Evolutionary conservation across 1,139 yeast species (phyloP).

Genomic region (Pichia sp.): DNA sequence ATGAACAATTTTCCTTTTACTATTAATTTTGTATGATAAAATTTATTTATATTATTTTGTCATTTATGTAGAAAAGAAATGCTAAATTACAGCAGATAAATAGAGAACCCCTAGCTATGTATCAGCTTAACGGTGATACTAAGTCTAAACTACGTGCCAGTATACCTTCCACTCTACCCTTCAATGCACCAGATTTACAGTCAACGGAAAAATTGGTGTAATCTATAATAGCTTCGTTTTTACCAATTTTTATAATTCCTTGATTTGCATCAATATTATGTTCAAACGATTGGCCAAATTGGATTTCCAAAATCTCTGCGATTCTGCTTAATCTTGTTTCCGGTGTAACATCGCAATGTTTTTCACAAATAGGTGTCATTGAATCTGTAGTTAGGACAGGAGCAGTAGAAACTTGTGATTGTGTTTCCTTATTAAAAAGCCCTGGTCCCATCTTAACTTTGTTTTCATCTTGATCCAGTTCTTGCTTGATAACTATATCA

Average conservation of each 20-base stretch:
- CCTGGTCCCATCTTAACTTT: constrained; percentile 1
- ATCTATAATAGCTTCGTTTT: constrained; percentile 62
- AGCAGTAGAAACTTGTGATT: no score
- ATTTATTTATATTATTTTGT: not conserved
- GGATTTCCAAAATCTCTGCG: constrained; percentile 62
- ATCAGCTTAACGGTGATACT: constrained; percentile 68
- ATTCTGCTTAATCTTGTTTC: constrained; percentile 59
- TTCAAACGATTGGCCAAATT: constrained; percentile 74
- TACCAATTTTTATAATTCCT: constrained; percentile 60
- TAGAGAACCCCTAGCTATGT: no score
- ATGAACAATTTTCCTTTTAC: no score
- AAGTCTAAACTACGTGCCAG: constrained; percentile 70
- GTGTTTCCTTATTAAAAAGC: no score
- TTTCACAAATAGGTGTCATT: constrained; percentile 1
- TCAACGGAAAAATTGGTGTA: constrained; percentile 60
- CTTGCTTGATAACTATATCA: not conserved
- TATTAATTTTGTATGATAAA: no score
- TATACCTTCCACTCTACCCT: constrained; percentile 78
- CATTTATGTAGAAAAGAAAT: not conserved
- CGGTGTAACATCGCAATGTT: constrained; percentile 36
- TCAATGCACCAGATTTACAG: constrained; percentile 70
- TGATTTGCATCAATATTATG: constrained; percentile 35
- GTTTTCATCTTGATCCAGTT: no score
- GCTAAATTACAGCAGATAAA: no score
- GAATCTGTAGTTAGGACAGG: no score